These are phyloP conservation scores for Suillus decipiens DNA, from an alignment of 768 basidiomycete species.

Conservation along the genomic window DNA sequence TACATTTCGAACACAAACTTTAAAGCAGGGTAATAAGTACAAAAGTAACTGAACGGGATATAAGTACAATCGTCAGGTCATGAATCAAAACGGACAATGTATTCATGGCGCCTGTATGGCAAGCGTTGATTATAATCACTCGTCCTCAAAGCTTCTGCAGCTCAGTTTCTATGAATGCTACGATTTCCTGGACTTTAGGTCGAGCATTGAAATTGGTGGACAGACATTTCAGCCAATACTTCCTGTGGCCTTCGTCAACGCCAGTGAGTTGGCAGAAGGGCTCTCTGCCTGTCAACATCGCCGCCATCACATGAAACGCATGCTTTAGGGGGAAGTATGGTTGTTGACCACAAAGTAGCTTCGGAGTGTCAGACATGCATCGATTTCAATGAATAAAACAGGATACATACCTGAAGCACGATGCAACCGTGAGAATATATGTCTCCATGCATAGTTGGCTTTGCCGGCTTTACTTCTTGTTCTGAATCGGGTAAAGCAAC, in stretches of 20 bases:
- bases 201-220: neutral
- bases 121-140: neutral
- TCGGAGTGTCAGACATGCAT: neutral
- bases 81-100: neutral
- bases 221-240: neutral
- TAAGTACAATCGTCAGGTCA: neutral
- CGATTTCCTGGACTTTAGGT: neutral
- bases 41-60: neutral
- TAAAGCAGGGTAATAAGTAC: neutral
- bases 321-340: neutral
- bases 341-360: slow-evolving; percentile 1
- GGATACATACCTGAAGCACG: slow-evolving; percentile 18
- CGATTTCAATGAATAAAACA: slow-evolving; percentile 6
- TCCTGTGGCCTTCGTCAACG: neutral
- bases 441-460: slow-evolving; percentile 32
- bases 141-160: neutral
- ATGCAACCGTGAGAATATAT: slow-evolving; percentile 44
- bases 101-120: neutral
- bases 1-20: neutral
- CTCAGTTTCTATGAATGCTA: neutral
- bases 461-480: slow-evolving; percentile 8
- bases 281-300: neutral
- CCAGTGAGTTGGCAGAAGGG: neutral
- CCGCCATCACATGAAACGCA: neutral
- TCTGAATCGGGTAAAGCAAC: slow-evolving; percentile 14